phyloP scores from a whole-genome alignment of 2,329 filamentous ascomycete species.

The Cytospora chrysosperma region DNA sequence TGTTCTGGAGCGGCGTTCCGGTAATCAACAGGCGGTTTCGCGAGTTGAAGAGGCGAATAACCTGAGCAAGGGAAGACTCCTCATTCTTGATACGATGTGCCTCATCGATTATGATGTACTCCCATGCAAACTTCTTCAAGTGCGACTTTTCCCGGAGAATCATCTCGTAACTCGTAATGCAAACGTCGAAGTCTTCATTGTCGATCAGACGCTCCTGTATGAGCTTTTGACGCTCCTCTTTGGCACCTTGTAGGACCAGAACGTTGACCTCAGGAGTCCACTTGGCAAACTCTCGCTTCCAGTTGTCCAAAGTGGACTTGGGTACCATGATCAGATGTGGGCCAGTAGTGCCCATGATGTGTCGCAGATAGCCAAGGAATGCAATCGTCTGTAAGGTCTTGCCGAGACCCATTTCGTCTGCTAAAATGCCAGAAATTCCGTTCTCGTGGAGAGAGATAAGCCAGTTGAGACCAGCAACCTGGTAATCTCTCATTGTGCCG shows the following conservation, averaged over 20 bases:
- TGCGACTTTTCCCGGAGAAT: conserved; percentile 92
- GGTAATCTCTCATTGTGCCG: conserved; percentile 92
- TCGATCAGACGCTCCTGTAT: conserved; percentile 91
- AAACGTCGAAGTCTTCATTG: conserved; percentile 88
- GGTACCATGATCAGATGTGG: conserved; percentile 91
- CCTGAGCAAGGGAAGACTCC: conserved; percentile 92
- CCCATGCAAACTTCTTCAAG: conserved; percentile 97
- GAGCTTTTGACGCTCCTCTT: conserved; percentile 84
- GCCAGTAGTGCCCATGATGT: conserved; percentile 83
- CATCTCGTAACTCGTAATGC: conserved; percentile 99
- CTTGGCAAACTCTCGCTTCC: conserved; percentile 88
- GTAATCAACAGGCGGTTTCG: conserved; percentile 94
- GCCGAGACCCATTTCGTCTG: conserved; percentile 97
- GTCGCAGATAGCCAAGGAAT: conserved; percentile 91
- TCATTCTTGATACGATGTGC: conserved; percentile 99
- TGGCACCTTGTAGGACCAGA: conserved; percentile 88
- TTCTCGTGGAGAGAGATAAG: conserved; percentile 97
- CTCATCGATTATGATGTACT: conserved; percentile 99
- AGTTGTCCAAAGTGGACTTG: conserved; percentile 97
- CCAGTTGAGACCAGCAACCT: conserved; percentile 95
- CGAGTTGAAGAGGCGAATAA: conserved; percentile 94
- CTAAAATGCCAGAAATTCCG: conserved; percentile 95
- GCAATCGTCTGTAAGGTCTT: conserved; percentile 98
- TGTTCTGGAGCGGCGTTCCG: conserved; percentile 95
- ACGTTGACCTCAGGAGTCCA: conserved; percentile 98